A percentile compares a stretch with the other conserved stretches of the same genome.
Evolutionary conservation across 306 rosid species (phyloP).

Genomic region (Cicer pinnatifidum): DNA sequence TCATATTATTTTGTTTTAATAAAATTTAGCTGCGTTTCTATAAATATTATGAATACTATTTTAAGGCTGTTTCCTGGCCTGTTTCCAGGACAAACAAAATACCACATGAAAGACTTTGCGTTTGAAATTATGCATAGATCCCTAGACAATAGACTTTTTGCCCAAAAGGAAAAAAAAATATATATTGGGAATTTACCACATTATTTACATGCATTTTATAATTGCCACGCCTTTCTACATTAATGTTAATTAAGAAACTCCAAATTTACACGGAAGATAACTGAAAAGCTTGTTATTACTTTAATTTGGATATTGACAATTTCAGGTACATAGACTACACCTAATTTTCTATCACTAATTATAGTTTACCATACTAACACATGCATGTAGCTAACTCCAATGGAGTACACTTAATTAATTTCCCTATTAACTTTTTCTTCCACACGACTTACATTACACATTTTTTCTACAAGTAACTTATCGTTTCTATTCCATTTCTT

Average conservation of each 20-base stretch:
- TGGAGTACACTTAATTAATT: not conserved
- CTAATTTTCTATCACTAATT: not conserved
- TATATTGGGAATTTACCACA: not conserved
- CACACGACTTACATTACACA: not conserved
- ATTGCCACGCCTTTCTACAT: conserved; percentile 13
- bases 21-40: not conserved
- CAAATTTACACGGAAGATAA: not conserved
- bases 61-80: not conserved
- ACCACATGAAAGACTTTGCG: not conserved
- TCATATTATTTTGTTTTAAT: not conserved
- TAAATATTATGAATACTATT: not conserved
- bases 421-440: conserved; percentile 3
- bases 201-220: not conserved
- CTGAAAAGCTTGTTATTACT: conserved; percentile 11
- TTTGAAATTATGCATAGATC: not conserved
- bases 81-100: not conserved
- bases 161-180: not conserved
- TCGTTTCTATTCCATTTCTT: not conserved
- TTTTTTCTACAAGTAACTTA: not conserved
- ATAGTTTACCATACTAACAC: not conserved
- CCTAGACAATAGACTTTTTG: not conserved
- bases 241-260: not conserved
- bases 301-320: not conserved
- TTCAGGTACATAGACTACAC: conserved; percentile 18
- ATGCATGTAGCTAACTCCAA: not conserved